Base-by-base conservation (phyloP, 2,329 filamentous ascomycete species). In the Talaromyces sp. region DNA sequence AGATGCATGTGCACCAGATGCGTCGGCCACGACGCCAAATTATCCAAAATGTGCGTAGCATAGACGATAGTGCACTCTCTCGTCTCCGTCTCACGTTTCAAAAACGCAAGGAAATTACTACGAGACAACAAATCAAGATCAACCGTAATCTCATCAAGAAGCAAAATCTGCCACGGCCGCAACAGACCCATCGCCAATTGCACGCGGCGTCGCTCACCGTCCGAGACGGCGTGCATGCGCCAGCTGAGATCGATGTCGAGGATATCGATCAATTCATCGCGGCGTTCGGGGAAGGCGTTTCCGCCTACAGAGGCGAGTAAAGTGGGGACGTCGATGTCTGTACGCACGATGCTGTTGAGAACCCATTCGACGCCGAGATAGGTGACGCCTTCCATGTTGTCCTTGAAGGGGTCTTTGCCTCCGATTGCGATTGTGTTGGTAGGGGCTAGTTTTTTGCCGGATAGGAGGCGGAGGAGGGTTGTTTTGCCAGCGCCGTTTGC, bases 361-460 rank as follows among this genome's bases (percentile, higher is more conserved):
- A 98, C 95, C 95, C 95, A 99, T 83, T 99, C 95, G 0, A 97
- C 87, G 0, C 95, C 95, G 7, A 99, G 90, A 79, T 99, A 99
- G 25, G 94, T 98, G 36, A 99, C 94, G 68, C 95, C 95, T 79
- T 97, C 91, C 31, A 97, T 87, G 11, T 89, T 88, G 40, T 93
- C 86, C 77, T 92, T 91, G 86, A 99, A 99, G 8, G 95, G 95
- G 79, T 99, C 95, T 58, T 92, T 87, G 68, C 91, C 92, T 58
- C 87, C 90, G 68, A 99, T 89, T 72, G 81, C 82, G 76, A 99
- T 91, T 69, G 89, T 88, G 74, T 85, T 82, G 62, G 82, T 81
- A 0, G 95, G 94, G 1, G 94, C 91, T 73, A 99, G 91, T 65
- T 93, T 92, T 83, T 98, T 98, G 75, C 95, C 95, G 19, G 93